phyloP scores from a whole-genome alignment of 148 eudicot genomes.

The Fagopyrum esculentum region DNA sequence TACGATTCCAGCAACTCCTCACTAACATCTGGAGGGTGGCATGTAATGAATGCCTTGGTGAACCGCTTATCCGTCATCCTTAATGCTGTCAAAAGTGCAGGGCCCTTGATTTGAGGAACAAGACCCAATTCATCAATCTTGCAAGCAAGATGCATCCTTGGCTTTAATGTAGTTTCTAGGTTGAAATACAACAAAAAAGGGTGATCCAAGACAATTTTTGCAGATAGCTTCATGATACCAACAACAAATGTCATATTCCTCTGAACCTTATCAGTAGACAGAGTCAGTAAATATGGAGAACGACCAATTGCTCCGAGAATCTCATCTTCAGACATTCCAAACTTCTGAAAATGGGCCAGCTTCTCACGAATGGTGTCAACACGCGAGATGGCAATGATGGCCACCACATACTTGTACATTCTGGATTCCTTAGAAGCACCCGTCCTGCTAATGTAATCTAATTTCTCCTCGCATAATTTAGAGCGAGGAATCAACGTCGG shows the following conservation, averaged over 20 bases:
- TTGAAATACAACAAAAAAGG: slow-evolving; percentile 48
- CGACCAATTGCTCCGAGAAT: slow-evolving; percentile 49
- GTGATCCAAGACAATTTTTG: slow-evolving; percentile 24
- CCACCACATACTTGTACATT: slow-evolving; percentile 69
- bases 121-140: slow-evolving; percentile 59
- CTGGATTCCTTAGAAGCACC: slow-evolving; percentile 44
- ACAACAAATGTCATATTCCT: slow-evolving; percentile 65
- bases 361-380: slow-evolving; percentile 59
- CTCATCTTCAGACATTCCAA: slow-evolving; percentile 63
- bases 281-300: slow-evolving; percentile 43
- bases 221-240: slow-evolving; percentile 53
- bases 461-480: slow-evolving; percentile 42
- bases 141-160: slow-evolving; percentile 40
- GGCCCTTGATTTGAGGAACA: slow-evolving; percentile 42
- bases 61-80: slow-evolving; percentile 66
- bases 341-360: slow-evolving; percentile 57
- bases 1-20: slow-evolving; percentile 42
- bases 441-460: slow-evolving; percentile 55
- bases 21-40: slow-evolving; percentile 45
- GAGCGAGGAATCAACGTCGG: slow-evolving; percentile 58
- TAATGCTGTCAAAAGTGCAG: slow-evolving; percentile 44
- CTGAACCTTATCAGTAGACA: slow-evolving; percentile 68
- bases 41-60: slow-evolving; percentile 29
- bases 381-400: slow-evolving; percentile 57
- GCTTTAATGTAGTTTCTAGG: slow-evolving; percentile 55